Conservation (phyloP, 805 yeast species). For the Jamesozyma spencerorum region DNA sequence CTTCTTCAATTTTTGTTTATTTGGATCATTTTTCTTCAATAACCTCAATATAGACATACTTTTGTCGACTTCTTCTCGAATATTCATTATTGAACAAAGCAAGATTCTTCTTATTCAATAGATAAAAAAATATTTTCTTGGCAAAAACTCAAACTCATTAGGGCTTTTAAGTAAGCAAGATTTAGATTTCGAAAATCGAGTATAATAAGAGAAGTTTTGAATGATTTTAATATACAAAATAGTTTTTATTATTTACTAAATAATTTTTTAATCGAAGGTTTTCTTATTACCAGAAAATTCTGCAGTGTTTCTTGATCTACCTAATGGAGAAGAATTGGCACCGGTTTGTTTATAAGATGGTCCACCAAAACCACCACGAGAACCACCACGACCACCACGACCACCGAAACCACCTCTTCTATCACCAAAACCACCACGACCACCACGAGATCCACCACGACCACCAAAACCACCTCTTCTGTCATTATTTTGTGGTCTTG, state of each 20-base stretch:
- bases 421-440: constrained; percentile 24
- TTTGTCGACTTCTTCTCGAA: too few relatives aligned
- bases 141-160: too few relatives aligned
- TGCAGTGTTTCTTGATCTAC: constrained; percentile 33
- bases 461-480: constrained; percentile 32
- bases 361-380: too few relatives aligned
- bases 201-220: background rate
- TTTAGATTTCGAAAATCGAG: too few relatives aligned
- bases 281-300: constrained; percentile 79
- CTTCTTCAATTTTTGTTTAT: too few relatives aligned
- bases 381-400: constrained; percentile 12
- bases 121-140: too few relatives aligned
- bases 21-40: too few relatives aligned
- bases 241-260: too few relatives aligned
- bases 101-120: too few relatives aligned
- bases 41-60: background rate
- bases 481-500: constrained; percentile 56
- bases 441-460: constrained; percentile 26
- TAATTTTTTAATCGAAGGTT: constrained; percentile 60
- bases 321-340: constrained; percentile 56
- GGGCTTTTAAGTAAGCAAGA: too few relatives aligned
- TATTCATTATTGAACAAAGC: too few relatives aligned
- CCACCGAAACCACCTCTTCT: constrained; percentile 26
- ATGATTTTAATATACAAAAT: too few relatives aligned
- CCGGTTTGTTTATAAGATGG: constrained; percentile 39